Evolutionary conservation across 2,329 filamentous ascomycete genomes (phyloP).

Genomic region (Fusarium decemcellulare): DNA sequence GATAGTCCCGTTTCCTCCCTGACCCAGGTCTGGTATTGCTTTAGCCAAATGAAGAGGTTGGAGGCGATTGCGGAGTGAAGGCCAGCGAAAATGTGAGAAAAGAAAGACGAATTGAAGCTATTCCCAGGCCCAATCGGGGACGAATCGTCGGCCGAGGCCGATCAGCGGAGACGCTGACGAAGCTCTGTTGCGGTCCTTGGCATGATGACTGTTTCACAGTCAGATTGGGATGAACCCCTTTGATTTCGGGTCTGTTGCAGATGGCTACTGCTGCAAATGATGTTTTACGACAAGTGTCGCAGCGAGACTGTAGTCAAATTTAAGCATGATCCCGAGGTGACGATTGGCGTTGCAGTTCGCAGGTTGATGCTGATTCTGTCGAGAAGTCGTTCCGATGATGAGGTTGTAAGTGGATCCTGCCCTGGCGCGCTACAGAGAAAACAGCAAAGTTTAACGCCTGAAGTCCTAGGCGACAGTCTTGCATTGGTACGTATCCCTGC

Average conservation of each 20-base stretch:
- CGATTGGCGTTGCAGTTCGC: neutral
- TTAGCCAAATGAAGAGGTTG: neutral
- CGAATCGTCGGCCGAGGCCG: neutral
- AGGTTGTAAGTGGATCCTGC: constrained; percentile 22
- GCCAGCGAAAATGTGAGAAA: neutral
- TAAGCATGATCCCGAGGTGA: neutral
- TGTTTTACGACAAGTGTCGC: neutral
- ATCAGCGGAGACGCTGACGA: constrained; percentile 12
- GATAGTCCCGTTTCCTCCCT: neutral
- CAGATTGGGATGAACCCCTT: constrained; percentile 30
- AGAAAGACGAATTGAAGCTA: neutral
- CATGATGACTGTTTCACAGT: constrained; percentile 29
- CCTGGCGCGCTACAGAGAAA: neutral
- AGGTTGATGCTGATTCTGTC: neutral
- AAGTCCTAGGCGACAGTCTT: neutral
- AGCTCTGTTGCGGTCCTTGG: constrained; percentile 18
- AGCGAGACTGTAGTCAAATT: neutral
- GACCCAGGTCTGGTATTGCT: neutral
- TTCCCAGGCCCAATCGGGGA: constrained; percentile 10
- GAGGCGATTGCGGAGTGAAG: neutral
- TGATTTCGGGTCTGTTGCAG: constrained; percentile 21
- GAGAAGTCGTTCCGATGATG: neutral
- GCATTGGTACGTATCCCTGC: neutral
- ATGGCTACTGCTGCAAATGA: constrained; percentile 5
- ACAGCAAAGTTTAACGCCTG: neutral